Evolutionary conservation across 1,139 yeast species (phyloP), one percentile per base, ranked within the genome.

Genomic region (Candida mesenterica): DNA sequence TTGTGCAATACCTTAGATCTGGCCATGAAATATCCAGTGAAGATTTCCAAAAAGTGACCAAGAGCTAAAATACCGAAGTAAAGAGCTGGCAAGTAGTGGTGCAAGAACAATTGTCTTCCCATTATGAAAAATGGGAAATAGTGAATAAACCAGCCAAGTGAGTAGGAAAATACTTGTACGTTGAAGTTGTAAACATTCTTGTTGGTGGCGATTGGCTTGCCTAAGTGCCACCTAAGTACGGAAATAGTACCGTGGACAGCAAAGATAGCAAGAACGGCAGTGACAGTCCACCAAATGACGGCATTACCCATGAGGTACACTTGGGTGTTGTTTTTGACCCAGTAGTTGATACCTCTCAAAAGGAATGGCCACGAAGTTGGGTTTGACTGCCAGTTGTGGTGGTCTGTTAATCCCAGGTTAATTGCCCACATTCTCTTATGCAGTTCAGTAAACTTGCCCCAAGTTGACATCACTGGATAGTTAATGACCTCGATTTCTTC

Each of bases 61-160:
- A 92, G 65, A 0, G 90, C 89, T 47, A 92, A 72, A 38, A 90
- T 72, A 30, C 92, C 95, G 61, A 92, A 90, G 65, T 89, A 92
- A 34, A 86, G 78, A 3, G 96, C 84, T 37, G 96, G 96, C 48
- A 92, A 68, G 59, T 92, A 90, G 61, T 90, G 97, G 59, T 90
- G 97, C 52, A 92, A 69, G 68, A 90, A 90, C 61, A 92, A 67
- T 65, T 89, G 97, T 62, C 97, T 82, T 19, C 84, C 92, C 97
- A 90, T 90, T 43, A 92, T 68, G 69, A 78, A 90, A 39, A 92
- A 90, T 43, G 98, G 98, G 49, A 75, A 65, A 57, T 81, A 86
- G 61, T 92, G 97, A 42, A 87, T 50, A 24, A 74, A 74, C 94
- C 96, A 92, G 24, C 96, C 98, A 12, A 82, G 57, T 35, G 82